phyloP scores from a whole-genome alignment of 2,329 filamentous ascomycete genomes.

The Colletotrichum falcatum region DNA sequence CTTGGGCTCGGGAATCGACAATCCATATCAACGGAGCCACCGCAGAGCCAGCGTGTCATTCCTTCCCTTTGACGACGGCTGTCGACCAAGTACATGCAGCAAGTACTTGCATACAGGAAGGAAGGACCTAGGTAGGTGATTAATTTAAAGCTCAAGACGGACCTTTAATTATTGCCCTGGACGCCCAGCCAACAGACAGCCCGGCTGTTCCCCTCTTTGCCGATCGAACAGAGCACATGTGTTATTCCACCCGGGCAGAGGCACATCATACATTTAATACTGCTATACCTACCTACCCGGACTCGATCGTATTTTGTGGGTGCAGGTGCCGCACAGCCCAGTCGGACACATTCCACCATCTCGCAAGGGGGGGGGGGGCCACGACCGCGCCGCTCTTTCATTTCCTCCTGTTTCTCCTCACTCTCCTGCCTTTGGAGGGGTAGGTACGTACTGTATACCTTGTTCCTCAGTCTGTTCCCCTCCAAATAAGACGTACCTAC shows the following conservation, averaged over 20 bases:
- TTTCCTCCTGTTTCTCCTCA: constrained; percentile 3
- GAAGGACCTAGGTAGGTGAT: no score
- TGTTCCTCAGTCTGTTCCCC: constrained; percentile 5
- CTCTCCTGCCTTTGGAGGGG: background rate
- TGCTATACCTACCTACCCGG: background rate
- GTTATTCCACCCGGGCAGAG: no score
- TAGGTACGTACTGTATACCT: constrained; percentile 20
- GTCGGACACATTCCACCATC: background rate
- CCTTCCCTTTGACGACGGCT: background rate
- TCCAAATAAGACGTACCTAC: constrained; percentile 29
- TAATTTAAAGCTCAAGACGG: no score
- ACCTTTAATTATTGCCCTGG: no score
- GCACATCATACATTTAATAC: no score
- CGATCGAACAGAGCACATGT: no score
- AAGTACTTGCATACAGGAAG: no score
- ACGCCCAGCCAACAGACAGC: no score
- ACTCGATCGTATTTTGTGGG: background rate
- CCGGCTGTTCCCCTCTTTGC: no score
- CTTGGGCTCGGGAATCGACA: no score
- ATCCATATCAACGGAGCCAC: background rate
- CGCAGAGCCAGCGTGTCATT: background rate
- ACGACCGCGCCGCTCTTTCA: constrained; percentile 11
- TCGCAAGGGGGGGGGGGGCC: background rate
- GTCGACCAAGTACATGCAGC: no score
- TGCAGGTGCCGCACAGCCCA: constrained; percentile 1